Percentiles rank a stretch among this genome's conserved stretches.
phyloP scores from a whole-genome alignment of 345 rosid species.

The Euphorbia lathyris region DNA sequence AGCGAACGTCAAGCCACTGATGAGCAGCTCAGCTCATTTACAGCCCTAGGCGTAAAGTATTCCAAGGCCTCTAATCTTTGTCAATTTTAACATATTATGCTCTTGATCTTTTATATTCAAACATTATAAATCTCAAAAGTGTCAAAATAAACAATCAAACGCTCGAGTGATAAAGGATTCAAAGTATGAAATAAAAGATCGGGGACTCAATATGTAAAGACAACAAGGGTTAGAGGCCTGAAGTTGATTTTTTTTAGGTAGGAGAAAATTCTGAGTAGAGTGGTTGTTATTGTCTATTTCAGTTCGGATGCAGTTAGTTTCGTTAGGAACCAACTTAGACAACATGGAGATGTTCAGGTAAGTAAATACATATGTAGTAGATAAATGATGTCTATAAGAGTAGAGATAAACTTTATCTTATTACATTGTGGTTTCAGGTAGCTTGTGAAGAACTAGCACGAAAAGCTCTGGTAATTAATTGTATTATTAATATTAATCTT shows the following conservation, averaged over 20 bases:
- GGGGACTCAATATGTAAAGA: background rate
- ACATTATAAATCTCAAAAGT: too few relatives aligned
- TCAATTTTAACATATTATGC: too few relatives aligned
- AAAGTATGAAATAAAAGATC: background rate
- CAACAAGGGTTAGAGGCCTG: background rate
- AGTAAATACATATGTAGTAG: background rate
- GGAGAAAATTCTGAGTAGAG: background rate
- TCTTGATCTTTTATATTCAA: too few relatives aligned
- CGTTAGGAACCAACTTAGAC: slow-evolving; percentile 73
- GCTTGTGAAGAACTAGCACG: slow-evolving; percentile 85
- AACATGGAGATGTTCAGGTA: slow-evolving; percentile 96
- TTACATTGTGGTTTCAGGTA: slow-evolving; percentile 44
- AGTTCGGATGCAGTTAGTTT: slow-evolving; percentile 71
- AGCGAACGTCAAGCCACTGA: too few relatives aligned
- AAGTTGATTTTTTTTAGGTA: too few relatives aligned
- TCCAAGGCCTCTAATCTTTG: too few relatives aligned
- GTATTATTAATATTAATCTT: background rate
- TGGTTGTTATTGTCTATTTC: slow-evolving; percentile 25
- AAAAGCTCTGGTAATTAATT: slow-evolving; percentile 63
- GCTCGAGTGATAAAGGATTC: background rate
- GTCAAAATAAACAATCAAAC: too few relatives aligned
- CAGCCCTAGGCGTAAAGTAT: background rate
- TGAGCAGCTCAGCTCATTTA: too few relatives aligned
- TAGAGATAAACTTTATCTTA: slow-evolving; percentile 13
- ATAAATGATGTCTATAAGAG: background rate